phyloP scores from a whole-genome alignment of 495 filamentous ascomycete genomes.

The Monascus purpureus region DNA sequence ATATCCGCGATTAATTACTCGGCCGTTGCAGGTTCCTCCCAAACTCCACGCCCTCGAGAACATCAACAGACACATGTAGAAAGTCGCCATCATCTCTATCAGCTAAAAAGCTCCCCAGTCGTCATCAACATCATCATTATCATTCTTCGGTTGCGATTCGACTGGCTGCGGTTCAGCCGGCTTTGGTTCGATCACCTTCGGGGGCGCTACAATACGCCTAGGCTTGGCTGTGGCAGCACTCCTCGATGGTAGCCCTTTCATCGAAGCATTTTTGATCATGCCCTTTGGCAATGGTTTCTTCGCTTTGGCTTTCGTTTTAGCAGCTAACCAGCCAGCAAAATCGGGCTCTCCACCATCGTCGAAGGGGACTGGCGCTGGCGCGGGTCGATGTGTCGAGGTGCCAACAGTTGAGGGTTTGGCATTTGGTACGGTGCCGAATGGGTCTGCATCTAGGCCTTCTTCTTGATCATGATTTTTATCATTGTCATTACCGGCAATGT shows the following conservation, averaged over 20 bases:
- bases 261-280: slow-evolving; percentile 38
- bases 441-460: slow-evolving; percentile 32
- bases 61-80: too few species aligned
- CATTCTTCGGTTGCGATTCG: not conserved
- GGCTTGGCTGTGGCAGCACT: slow-evolving; percentile 25
- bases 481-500: slow-evolving; percentile 49
- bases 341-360: slow-evolving; percentile 81
- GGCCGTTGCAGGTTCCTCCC: too few species aligned
- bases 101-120: slow-evolving; percentile 48
- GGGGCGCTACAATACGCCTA: slow-evolving; percentile 16
- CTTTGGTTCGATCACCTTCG: slow-evolving; percentile 28
- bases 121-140: slow-evolving; percentile 29
- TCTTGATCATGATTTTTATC: slow-evolving; percentile 24
- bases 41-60: too few species aligned
- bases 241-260: slow-evolving; percentile 15
- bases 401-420: slow-evolving; percentile 20
- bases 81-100: too few species aligned
- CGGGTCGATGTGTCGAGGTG: slow-evolving; percentile 13
- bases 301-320: slow-evolving; percentile 61
- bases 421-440: slow-evolving; percentile 30
- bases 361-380: slow-evolving; percentile 38
- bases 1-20: too few species aligned
- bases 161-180: not conserved
- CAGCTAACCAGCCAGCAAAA: slow-evolving; percentile 85
- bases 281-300: slow-evolving; percentile 67